These are phyloP conservation scores for Fusarium devonianum DNA, from an alignment of 2,329 filamentous ascomycete genomes.

Conservation along the genomic window DNA sequence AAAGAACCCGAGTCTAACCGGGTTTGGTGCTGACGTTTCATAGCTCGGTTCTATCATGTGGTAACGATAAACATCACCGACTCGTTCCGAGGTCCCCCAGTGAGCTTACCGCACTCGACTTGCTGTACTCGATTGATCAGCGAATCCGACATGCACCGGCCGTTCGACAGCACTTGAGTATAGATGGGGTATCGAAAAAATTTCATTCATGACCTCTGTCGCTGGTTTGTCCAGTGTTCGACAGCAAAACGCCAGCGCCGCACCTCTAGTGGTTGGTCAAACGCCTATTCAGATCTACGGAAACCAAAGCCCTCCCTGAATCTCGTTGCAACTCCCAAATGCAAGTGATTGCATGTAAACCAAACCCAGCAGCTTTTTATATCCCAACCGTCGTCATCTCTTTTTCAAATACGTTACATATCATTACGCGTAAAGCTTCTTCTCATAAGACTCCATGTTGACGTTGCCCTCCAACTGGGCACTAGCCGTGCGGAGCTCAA, in stretches of 20 bases:
- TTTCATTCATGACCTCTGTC: conserved; percentile 38
- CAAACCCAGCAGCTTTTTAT: conserved; percentile 24
- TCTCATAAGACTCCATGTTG: conserved; percentile 98
- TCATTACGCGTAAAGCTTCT: conserved; percentile 93
- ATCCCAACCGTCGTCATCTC: conserved; percentile 32
- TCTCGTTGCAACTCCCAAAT: conserved; percentile 26
- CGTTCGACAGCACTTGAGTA: conserved; percentile 37
- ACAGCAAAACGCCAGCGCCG: conserved; percentile 39
- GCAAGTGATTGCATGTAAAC: conserved; percentile 32
- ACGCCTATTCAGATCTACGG: conserved; percentile 42
- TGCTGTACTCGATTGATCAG: too few relatives aligned
- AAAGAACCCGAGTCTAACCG: too few relatives aligned
- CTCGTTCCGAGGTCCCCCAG: too few relatives aligned
- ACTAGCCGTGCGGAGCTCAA: conserved; percentile 92
- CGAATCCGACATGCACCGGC: conserved; percentile 17
- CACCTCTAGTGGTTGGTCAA: conserved; percentile 41
- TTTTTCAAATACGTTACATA: conserved; percentile 27
- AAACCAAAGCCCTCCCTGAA: conserved; percentile 31
- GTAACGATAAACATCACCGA: too few relatives aligned
- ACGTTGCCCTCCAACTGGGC: conserved; percentile 97
- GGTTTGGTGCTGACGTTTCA: conserved; percentile 4
- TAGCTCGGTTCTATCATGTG: too few relatives aligned
- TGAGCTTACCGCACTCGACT: too few relatives aligned
- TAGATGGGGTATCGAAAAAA: conserved; percentile 32
- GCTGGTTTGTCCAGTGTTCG: conserved; percentile 20